A percentile compares a stretch with the other conserved stretches of the same genome.
Evolutionary conservation across 2,329 filamentous ascomycete genomes (phyloP).

Genomic region (Scedosporium minutisporum): DNA sequence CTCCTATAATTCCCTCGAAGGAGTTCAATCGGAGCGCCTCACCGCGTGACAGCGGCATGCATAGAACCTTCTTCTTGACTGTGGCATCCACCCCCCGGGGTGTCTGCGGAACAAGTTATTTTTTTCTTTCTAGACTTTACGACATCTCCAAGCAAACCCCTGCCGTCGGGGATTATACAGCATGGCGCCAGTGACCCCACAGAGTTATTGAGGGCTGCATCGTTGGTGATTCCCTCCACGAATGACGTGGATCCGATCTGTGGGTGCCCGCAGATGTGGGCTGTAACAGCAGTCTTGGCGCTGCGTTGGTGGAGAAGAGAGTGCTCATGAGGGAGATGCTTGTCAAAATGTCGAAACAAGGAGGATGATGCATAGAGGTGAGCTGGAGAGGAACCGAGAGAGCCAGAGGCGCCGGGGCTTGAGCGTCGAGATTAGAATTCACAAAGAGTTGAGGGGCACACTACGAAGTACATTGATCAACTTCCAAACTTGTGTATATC

Average conservation of each 20-base stretch:
- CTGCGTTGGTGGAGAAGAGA: conserved; percentile 57
- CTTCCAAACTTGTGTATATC: background rate
- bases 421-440: conserved; percentile 62
- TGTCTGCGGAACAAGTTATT: background rate
- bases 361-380: conserved; percentile 36
- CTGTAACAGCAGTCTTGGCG: conserved; percentile 59
- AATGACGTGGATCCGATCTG: conserved; percentile 63
- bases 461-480: background rate
- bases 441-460: conserved; percentile 47
- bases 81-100: background rate
- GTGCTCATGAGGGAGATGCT: conserved; percentile 60
- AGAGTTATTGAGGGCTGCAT: conserved; percentile 53
- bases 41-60: conserved; percentile 50
- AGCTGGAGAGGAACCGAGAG: conserved; percentile 39
- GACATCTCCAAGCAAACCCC: conserved; percentile 38
- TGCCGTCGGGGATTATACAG: conserved; percentile 55
- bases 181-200: conserved; percentile 53
- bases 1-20: conserved; percentile 62
- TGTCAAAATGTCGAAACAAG: conserved; percentile 44
- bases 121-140: conserved; percentile 42
- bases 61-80: background rate
- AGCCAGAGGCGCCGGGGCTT: conserved; percentile 44
- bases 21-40: conserved; percentile 54
- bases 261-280: conserved; percentile 65
- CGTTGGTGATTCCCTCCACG: conserved; percentile 51